phyloP scores from a whole-genome alignment of 345 rosid genomes.

The Eucalyptus cloeziana region DNA sequence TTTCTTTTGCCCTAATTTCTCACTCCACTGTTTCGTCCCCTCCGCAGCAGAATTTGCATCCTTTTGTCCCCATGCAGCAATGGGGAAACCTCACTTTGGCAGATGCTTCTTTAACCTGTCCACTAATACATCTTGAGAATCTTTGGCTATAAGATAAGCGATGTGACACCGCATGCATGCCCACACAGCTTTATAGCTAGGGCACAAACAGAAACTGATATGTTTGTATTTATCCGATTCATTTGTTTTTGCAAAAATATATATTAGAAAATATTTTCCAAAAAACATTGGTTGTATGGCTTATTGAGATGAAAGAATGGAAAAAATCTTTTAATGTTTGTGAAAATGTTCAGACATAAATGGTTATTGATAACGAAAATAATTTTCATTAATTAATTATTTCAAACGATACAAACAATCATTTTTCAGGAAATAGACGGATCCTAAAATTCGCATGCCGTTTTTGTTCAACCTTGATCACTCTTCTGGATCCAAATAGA shows the following conservation, averaged over 20 bases:
- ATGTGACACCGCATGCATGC: neutral
- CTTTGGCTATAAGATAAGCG: neutral
- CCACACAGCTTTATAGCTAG: neutral
- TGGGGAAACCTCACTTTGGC: neutral
- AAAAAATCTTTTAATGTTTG: neutral
- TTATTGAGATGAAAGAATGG: too few species aligned
- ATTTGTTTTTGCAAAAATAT: neutral
- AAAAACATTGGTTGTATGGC: too few species aligned
- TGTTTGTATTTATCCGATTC: neutral
- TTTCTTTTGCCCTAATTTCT: neutral
- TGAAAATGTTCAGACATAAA: neutral
- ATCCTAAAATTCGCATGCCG: neutral
- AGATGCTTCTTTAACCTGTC: neutral
- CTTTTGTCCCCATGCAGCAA: neutral
- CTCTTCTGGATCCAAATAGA: neutral
- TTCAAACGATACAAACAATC: neutral
- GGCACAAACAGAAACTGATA: neutral
- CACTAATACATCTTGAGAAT: neutral
- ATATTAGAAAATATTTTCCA: too few species aligned
- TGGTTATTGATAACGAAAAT: accelerated
- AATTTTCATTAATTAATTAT: neutral
- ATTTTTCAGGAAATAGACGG: accelerated
- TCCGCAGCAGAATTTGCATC: neutral
- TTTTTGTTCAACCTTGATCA: neutral
- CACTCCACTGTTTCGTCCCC: neutral